These are phyloP conservation scores for Symbiodinium pilosum DNA, from an alignment of 73 alveolate species.

Conservation along the genomic window DNA sequence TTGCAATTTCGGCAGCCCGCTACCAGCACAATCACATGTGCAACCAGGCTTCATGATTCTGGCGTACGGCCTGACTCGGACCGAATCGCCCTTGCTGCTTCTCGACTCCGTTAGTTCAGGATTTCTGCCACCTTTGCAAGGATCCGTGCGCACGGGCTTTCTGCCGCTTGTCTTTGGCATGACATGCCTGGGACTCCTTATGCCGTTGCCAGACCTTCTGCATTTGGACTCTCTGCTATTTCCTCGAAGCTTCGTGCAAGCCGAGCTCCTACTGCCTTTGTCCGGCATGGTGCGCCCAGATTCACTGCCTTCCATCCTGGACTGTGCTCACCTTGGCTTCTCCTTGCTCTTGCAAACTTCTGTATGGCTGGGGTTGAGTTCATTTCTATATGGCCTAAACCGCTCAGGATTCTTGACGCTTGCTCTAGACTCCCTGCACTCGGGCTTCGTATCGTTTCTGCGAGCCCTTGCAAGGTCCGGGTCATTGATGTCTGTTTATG, in stretches of 20 bases:
- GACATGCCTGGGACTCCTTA: not conserved
- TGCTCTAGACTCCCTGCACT: slow-evolving; percentile 1
- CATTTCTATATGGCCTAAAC: not conserved
- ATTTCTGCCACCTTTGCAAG: not conserved
- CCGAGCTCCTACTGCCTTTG: not conserved
- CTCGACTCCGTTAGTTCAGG: slow-evolving; percentile 26
- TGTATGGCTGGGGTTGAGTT: not conserved
- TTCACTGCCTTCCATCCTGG: not conserved
- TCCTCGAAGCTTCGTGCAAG: not conserved
- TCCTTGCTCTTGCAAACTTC: not conserved
- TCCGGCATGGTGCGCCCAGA: slow-evolving; percentile 26
- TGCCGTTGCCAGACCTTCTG: slow-evolving; percentile 17
- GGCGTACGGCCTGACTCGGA: slow-evolving; percentile 31
- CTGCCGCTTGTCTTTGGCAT: not conserved
- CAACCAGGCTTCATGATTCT: not conserved
- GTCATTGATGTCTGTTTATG: not conserved
- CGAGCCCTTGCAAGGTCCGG: not conserved
- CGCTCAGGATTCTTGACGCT: not conserved
- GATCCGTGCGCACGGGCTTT: slow-evolving; percentile 2
- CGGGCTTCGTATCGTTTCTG: not conserved
- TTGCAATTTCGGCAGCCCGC: not conserved
- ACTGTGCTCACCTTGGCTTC: slow-evolving; percentile 40
- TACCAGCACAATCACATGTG: not conserved
- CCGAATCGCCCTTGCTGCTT: not conserved
- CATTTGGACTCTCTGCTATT: not conserved